phyloP scores from a whole-genome alignment of 2,329 filamentous ascomycete species.

The Venturia oleaginea region DNA sequence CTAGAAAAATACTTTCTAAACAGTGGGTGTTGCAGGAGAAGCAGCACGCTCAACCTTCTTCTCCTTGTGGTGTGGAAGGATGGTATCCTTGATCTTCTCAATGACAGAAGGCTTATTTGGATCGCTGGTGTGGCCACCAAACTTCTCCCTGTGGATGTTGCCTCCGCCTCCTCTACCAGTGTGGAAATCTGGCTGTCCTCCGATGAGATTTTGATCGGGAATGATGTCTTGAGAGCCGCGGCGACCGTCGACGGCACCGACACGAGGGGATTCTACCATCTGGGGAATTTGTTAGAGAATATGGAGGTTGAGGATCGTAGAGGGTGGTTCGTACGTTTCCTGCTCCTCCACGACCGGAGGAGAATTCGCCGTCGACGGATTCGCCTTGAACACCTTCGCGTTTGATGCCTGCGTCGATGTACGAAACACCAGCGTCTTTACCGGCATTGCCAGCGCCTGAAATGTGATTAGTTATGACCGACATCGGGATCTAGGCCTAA shows the following conservation, averaged over 20 bases:
- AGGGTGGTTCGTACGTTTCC: constrained; percentile 17
- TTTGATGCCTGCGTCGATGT: constrained; percentile 37
- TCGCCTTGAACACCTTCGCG: constrained; percentile 36
- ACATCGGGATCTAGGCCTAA: neutral
- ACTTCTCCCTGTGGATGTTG: constrained; percentile 40
- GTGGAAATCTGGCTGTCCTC: constrained; percentile 36
- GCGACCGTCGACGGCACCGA: constrained; percentile 20
- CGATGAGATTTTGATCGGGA: constrained; percentile 34
- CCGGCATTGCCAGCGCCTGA: constrained; percentile 52
- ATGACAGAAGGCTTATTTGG: constrained; percentile 28
- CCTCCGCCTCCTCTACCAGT: constrained; percentile 40
- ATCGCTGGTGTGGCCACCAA: constrained; percentile 34
- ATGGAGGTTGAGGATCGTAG: neutral
- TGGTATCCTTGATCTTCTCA: constrained; percentile 37
- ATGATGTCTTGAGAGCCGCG: constrained; percentile 32
- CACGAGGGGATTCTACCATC: constrained; percentile 28
- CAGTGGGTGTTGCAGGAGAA: neutral
- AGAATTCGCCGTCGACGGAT: constrained; percentile 30
- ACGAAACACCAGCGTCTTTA: constrained; percentile 34
- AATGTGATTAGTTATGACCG: neutral
- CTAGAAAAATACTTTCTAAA: neutral
- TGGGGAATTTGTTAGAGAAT: constrained; percentile 20
- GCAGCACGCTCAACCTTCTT: neutral
- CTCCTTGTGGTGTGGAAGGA: constrained; percentile 16
- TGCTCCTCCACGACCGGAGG: constrained; percentile 21